Evolutionary conservation across 2,329 filamentous ascomycete genomes (phyloP).

Genomic region (Amylocarpus encephaloides): DNA sequence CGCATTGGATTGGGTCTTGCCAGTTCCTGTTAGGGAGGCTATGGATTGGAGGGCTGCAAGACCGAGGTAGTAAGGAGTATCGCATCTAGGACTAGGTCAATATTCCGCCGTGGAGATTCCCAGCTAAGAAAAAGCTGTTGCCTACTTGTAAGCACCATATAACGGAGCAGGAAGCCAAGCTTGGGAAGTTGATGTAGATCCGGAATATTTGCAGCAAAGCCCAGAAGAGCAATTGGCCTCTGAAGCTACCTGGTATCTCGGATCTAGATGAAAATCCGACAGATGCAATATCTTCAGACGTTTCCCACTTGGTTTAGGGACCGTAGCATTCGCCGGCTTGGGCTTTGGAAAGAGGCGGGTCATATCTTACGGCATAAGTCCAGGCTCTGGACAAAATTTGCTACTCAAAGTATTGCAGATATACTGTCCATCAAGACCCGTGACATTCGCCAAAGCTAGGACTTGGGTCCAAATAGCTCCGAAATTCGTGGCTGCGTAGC

Average conservation of each 20-base stretch:
- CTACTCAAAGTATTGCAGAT: constrained; percentile 47
- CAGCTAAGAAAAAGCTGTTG: neutral
- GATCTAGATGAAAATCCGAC: constrained; percentile 50
- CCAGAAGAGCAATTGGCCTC: constrained; percentile 47
- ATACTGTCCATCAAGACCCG: constrained; percentile 48
- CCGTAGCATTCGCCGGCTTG: constrained; percentile 40
- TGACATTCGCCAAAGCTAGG: constrained; percentile 45
- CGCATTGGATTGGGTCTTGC: constrained; percentile 35
- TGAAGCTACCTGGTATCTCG: constrained; percentile 45
- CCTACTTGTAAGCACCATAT: constrained; percentile 44
- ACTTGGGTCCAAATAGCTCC: constrained; percentile 54
- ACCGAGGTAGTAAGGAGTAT: constrained; percentile 52
- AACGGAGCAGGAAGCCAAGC: constrained; percentile 42
- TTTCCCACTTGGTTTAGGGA: constrained; percentile 44
- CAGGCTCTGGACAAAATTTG: constrained; percentile 42
- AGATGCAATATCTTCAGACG: constrained; percentile 50
- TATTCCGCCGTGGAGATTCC: neutral
- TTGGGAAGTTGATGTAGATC: constrained; percentile 33
- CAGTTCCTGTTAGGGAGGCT: constrained; percentile 49
- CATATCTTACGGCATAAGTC: constrained; percentile 39
- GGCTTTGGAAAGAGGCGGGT: constrained; percentile 46
- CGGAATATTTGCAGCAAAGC: constrained; percentile 44
- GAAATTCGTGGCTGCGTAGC: constrained; percentile 41
- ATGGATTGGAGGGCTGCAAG: constrained; percentile 48
- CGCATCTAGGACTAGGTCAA: constrained; percentile 34